phyloP scores from a whole-genome alignment of 306 rosid genomes.

The Clitoria ternatea region DNA sequence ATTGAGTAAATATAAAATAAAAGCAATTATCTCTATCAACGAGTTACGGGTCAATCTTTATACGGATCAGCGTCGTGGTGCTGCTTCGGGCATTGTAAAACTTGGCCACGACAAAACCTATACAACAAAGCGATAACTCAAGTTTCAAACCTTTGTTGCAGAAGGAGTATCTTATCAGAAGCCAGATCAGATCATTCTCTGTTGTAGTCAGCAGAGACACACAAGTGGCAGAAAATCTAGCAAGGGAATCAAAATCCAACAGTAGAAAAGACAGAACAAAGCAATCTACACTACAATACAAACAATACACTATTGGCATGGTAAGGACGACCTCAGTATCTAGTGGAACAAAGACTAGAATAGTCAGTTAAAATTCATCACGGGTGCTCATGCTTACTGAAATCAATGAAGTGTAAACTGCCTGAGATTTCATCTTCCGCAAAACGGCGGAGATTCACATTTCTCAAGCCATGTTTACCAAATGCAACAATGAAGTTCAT shows the following conservation, averaged over 20 bases:
- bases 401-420: slow-evolving; percentile 7
- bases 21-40: neutral
- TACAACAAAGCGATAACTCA: neutral
- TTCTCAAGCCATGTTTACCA: slow-evolving; percentile 26
- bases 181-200: neutral
- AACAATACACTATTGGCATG: neutral
- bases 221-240: neutral
- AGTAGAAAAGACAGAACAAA: neutral
- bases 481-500: slow-evolving; percentile 9
- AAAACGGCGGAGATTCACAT: slow-evolving; percentile 10
- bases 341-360: slow-evolving; percentile 1
- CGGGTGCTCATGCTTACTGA: slow-evolving; percentile 14
- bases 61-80: neutral
- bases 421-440: slow-evolving; percentile 13
- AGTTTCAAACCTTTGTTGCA: neutral
- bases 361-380: slow-evolving; percentile 2
- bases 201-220: neutral
- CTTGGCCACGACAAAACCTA: neutral
- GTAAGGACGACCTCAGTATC: neutral
- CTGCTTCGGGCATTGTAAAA: neutral
- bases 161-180: neutral
- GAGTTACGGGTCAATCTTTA: neutral
- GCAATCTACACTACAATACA: slow-evolving; percentile 7
- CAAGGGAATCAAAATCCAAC: neutral
- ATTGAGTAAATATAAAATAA: too few relatives aligned